phyloP scores from a whole-genome alignment of 495 filamentous ascomycete species.

The Neurospora sublineolata region DNA sequence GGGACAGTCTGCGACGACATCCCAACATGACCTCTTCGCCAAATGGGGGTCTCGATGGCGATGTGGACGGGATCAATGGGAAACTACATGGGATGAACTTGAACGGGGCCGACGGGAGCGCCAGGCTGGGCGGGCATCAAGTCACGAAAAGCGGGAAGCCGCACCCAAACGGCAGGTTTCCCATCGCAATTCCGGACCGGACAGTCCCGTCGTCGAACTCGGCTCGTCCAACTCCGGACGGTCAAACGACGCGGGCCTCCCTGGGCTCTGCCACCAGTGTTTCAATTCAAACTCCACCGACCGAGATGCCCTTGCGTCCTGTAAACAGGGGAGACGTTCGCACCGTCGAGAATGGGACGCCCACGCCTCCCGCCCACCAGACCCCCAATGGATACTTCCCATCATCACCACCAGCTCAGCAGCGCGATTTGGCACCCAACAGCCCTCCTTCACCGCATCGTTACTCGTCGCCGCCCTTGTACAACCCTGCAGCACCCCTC shows the following conservation, averaged over 20 bases:
- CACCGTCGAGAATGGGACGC: slow-evolving; percentile 17
- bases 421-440: not conserved
- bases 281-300: slow-evolving; percentile 20
- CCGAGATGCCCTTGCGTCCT: slow-evolving; percentile 24
- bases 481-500: slow-evolving; percentile 32
- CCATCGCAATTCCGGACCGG: slow-evolving; percentile 7
- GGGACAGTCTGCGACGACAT: slow-evolving; percentile 6
- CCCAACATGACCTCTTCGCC: slow-evolving; percentile 19
- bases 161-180: slow-evolving; percentile 8
- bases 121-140: not conserved
- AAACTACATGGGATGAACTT: slow-evolving; percentile 1
- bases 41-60: slow-evolving; percentile 13
- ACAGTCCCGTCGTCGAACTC: slow-evolving; percentile 3
- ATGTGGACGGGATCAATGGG: not conserved
- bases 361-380: slow-evolving; percentile 6
- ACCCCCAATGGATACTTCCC: slow-evolving; percentile 2
- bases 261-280: slow-evolving; percentile 17
- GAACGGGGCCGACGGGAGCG: not conserved
- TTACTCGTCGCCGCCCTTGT: slow-evolving; percentile 62
- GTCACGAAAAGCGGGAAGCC: slow-evolving; percentile 6
- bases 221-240: not conserved
- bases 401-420: not conserved
- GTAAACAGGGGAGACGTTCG: slow-evolving; percentile 20
- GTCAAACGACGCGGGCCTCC: slow-evolving; percentile 8
- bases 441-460: slow-evolving; percentile 39